Evolutionary conservation across 1,139 yeast genomes (phyloP), one percentile per base, ranked within the genome.

Genomic region (Suhomyces chickasaworum): DNA sequence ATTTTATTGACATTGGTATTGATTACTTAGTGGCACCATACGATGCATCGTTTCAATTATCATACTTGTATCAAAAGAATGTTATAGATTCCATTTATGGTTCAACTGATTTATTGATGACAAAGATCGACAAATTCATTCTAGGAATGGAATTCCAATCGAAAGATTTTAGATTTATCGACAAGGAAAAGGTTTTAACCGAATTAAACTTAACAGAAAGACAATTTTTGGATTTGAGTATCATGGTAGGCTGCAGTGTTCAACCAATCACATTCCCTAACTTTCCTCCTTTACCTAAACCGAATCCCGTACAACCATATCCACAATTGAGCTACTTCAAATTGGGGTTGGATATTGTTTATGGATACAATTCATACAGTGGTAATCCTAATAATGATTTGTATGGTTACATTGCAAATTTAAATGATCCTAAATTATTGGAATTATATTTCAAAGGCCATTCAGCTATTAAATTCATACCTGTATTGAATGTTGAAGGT

Each of bases 1-100:
- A 80, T 50, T 79, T 93, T 51, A 74, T 77, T 41, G 79, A 76
- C 21, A 72, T 77, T 45, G 78, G 73, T 3, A 70, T 89, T 22
- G 86, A 84, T 52, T 91, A 80, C 60, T 65, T 89, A 50, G 80
- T 90, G 15, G 86, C 96, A 27, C 99, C 99, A 1, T 90, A 84
- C 60, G 78, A 84, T 46, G 82, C 97, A 0, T 83, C 90, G 63
- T 81, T 87, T 45, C 98, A 93, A 65, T 73, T 93, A 56, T 81
- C 89, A 8, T 89, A 89, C 58, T 69, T 91, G 57, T 72, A 78
- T 53, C 77, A 76, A 45, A 75, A 69, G 41, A 74, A 71, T 2
- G 65, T 76, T 36, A 79, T 91, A 46, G 95, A 91, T 64, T 83
- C 88, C 1, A 80, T 91, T 32, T 89, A 83, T 63, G 96, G 96